Base-by-base conservation (phyloP, 352 stramenopile genomes). In the Globisporangium spiculum region DNA sequence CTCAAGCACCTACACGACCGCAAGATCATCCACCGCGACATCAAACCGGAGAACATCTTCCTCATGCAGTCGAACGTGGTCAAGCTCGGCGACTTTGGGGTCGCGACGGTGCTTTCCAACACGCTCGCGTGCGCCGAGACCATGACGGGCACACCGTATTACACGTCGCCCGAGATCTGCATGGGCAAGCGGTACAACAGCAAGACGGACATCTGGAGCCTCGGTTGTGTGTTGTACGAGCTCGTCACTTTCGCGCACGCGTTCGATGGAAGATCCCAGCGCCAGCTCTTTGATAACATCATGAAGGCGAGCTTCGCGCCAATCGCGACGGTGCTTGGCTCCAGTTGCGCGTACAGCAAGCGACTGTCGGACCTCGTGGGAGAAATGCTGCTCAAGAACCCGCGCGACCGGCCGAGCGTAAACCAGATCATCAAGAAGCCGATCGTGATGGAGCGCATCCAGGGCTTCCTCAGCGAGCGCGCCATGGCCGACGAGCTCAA, bases 141-240 rank as follows among this genome's bases (percentile, higher is more conserved):
- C n/a, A 77, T 85, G n/a, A 88, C 82, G 16, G 85, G 85, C 9
- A 93, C 85, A 2, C 85, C 85, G 60, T 98, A 97, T 75, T 98
- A 98, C 79, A 98, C 97, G 56, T 97, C 90, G 9, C 94, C 94
- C 46, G 94, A 98, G 74, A 96, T 98, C 54, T 98, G 91, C 70
- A 78, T 97, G 14, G 94, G 96, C 18, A 84, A 94, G 60, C 79
- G 80, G 16, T 98, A 98, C 81, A 97, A 98, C 61, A 81, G 93
- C 65, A 98, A 98, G 76, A 96, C 88, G 0, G 95, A 98, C 70
- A 74, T 98, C 20, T 98, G 95, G 95, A 97, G 93, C 36, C 76
- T 98, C 16, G 95, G 95, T 2, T 98, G 93, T 71, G 83, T 98
- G 9, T 67, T 98, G 26, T 98, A 97, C 75, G 95, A 98, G 76